A percentile compares a stretch with the other conserved stretches of the same genome.
Conservation (phyloP, 2,329 filamentous ascomycete genomes). For the Ramularia endophylla region DNA sequence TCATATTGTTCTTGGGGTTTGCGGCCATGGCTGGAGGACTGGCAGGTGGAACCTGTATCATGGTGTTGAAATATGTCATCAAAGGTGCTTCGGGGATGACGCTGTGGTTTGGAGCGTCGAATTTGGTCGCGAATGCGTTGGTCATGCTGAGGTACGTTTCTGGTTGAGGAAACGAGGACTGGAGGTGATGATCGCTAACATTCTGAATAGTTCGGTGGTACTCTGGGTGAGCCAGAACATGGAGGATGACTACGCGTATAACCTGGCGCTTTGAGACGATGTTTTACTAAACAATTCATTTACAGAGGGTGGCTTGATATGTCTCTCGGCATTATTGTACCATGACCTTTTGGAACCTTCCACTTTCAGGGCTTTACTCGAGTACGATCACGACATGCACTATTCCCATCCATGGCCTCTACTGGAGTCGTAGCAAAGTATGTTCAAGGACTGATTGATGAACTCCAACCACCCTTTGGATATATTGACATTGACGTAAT, state of each 20-base stretch:
- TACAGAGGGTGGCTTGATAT: no score
- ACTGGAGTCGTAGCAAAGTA: no score
- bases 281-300: neutral
- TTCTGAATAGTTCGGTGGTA: conserved; percentile 50
- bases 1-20: conserved; percentile 65
- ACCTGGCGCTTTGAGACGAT: conserved; percentile 50
- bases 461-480: no score
- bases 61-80: conserved; percentile 63
- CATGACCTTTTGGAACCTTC: no score
- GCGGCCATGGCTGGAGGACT: conserved; percentile 62
- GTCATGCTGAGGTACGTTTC: conserved; percentile 59
- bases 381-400: no score
- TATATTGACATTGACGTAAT: no score
- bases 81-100: conserved; percentile 54
- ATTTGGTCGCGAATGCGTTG: conserved; percentile 58
- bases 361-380: no score
- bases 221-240: conserved; percentile 68
- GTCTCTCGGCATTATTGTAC: no score
- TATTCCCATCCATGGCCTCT: no score
- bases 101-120: conserved; percentile 62
- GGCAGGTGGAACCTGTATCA: conserved; percentile 60
- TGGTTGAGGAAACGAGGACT: neutral
- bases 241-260: conserved; percentile 68
- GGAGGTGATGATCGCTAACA: conserved; percentile 20
- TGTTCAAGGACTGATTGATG: no score